phyloP scores from a whole-genome alignment of 805 yeast genomes.

The Candida stauntonica region DNA sequence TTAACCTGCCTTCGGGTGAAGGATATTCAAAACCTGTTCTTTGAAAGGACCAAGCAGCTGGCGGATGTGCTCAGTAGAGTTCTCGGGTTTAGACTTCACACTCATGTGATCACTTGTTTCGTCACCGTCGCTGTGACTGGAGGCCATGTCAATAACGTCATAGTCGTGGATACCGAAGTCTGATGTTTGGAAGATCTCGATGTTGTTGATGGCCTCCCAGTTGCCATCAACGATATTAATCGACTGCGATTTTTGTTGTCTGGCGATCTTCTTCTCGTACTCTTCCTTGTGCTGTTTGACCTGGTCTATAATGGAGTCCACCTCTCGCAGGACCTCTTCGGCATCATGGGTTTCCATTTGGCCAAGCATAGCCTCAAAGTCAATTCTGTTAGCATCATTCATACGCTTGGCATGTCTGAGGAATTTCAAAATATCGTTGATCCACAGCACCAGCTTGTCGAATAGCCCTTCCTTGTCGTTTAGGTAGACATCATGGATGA shows the following conservation, averaged over 20 bases:
- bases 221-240: constrained; percentile 30
- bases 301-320: constrained; percentile 34
- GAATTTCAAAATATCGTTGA: constrained; percentile 58
- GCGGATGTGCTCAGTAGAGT: background rate
- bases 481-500: constrained; percentile 77
- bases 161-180: constrained; percentile 48
- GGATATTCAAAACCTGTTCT: background rate
- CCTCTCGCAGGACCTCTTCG: constrained; percentile 32
- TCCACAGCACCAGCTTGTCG: constrained; percentile 69
- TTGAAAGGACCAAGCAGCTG: background rate
- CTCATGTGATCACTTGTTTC: too few species aligned
- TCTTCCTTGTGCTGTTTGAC: constrained; percentile 33
- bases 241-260: constrained; percentile 9
- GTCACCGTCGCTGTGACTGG: too few species aligned
- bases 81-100: too few species aligned
- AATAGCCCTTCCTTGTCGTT: constrained; percentile 72
- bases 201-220: constrained; percentile 41
- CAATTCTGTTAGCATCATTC: constrained; percentile 34
- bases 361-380: constrained; percentile 36
- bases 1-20: background rate
- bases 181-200: constrained; percentile 37
- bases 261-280: constrained; percentile 27
- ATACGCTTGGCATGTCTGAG: constrained; percentile 55
- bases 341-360: constrained; percentile 29
- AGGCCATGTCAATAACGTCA: constrained; percentile 43